Percentiles rank a stretch among this genome's conserved stretches.
These are phyloP conservation scores for Dioscorea cayenensis DNA, from an alignment of 116 monocot genomes.

Conservation along the genomic window DNA sequence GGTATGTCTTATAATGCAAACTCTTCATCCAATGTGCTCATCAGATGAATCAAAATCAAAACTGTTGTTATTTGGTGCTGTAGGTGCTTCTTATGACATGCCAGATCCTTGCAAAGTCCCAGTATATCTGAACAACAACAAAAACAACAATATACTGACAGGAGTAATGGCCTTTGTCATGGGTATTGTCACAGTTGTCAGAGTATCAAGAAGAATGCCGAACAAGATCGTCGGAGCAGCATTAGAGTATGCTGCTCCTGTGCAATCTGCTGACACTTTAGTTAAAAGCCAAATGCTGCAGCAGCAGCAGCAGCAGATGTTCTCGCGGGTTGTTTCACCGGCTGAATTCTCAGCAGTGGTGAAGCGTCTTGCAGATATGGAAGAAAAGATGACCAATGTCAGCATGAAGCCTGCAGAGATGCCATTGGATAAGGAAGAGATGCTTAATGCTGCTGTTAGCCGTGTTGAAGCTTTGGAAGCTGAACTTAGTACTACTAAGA, in stretches of 20 bases:
- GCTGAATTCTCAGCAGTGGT: constrained; percentile 31
- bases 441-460: constrained; percentile 52
- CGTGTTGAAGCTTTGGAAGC: constrained; percentile 57
- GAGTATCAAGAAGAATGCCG: constrained; percentile 48
- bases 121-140: constrained; percentile 5
- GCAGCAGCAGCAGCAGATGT: constrained; percentile 12
- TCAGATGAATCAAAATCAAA: not conserved
- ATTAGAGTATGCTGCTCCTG: constrained; percentile 2
- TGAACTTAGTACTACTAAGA: constrained; percentile 72
- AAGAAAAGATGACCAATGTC: constrained; percentile 54
- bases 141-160: constrained; percentile 30
- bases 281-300: constrained; percentile 11
- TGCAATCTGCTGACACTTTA: constrained; percentile 11
- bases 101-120: constrained; percentile 29
- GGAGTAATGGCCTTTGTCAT: constrained; percentile 80
- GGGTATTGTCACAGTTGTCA: constrained; percentile 65
- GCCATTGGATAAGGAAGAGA: constrained; percentile 69
- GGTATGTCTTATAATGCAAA: constrained; percentile 13
- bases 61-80: not conserved
- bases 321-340: constrained; percentile 15
- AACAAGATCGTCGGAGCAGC: constrained; percentile 33
- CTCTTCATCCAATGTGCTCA: not conserved
- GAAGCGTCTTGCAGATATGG: constrained; percentile 64
- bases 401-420: constrained; percentile 44
- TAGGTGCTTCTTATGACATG: constrained; percentile 1